phyloP scores from a whole-genome alignment of 371 early-diverging fungal species.

The Lichtheimia hyalospora region DNA sequence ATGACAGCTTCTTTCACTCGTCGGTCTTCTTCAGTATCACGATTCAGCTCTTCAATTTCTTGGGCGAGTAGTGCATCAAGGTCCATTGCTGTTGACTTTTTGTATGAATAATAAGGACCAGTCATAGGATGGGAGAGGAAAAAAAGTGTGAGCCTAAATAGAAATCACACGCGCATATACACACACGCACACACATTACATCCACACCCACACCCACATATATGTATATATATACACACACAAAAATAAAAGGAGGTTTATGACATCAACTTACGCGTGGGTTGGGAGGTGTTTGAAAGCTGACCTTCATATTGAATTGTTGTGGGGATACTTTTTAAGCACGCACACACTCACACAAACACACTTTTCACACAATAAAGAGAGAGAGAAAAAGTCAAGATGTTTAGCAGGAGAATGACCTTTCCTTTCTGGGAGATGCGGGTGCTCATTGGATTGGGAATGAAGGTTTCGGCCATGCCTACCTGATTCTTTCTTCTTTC shows the following conservation, averaged over 20 bases:
- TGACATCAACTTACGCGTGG: not conserved
- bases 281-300: not conserved
- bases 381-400: not conserved
- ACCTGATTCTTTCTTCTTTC: not conserved
- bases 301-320: not conserved
- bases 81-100: constrained; percentile 11
- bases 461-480: not conserved
- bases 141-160: not conserved
- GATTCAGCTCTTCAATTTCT: constrained; percentile 46
- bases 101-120: not conserved
- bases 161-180: not conserved
- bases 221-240: no score
- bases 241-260: not conserved
- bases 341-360: not conserved
- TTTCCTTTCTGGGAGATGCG: no score
- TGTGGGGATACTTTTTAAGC: no score
- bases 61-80: constrained; percentile 37
- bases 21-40: constrained; percentile 43
- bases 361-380: not conserved
- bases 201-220: no score
- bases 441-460: no score
- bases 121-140: not conserved
- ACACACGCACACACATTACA: not conserved
- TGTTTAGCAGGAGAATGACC: no score
- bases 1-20: constrained; percentile 47